Conservation (phyloP, 495 filamentous ascomycete genomes). For the Aspergillus panamensis region DNA sequence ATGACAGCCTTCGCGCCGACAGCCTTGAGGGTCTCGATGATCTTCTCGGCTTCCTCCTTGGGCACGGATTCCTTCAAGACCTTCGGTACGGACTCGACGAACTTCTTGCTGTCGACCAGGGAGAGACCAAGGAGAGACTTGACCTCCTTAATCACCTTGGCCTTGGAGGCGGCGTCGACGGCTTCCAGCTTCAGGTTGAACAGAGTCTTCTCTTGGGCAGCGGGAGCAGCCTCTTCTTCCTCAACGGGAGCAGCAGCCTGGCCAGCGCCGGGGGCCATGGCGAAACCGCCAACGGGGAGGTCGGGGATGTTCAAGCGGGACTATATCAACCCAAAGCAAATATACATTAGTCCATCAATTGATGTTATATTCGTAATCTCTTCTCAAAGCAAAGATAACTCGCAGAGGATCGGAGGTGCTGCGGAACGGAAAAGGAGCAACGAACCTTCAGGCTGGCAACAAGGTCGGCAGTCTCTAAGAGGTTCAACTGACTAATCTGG, state of each 20-base stretch:
- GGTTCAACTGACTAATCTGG: slow-evolving; percentile 95
- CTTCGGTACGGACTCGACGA: slow-evolving; percentile 97
- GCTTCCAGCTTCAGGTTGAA: slow-evolving; percentile 91
- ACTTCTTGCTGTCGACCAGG: slow-evolving; percentile 99
- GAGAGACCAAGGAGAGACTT: slow-evolving; percentile 92
- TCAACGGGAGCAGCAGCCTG: slow-evolving; percentile 69
- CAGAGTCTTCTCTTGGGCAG: slow-evolving; percentile 88
- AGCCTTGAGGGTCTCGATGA: slow-evolving; percentile 86
- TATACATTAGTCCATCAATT: not conserved
- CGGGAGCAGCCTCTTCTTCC: slow-evolving; percentile 79
- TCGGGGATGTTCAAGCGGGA: slow-evolving; percentile 96
- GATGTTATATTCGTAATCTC: not conserved
- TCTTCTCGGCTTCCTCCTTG: slow-evolving; percentile 99
- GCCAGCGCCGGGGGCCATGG: slow-evolving; percentile 57
- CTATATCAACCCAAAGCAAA: slow-evolving; percentile 42
- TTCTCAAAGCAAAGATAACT: not conserved
- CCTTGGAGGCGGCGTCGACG: slow-evolving; percentile 84
- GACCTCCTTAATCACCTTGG: slow-evolving; percentile 99
- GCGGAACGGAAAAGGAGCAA: slow-evolving; percentile 6
- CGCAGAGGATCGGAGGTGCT: not conserved
- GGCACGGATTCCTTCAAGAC: slow-evolving; percentile 96
- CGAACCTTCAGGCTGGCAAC: slow-evolving; percentile 86
- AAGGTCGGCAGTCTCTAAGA: slow-evolving; percentile 94
- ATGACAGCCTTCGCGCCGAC: slow-evolving; percentile 83
- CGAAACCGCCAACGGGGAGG: slow-evolving; percentile 85